Evolutionary conservation across 1,284 basidiomycete species (phyloP), one percentile per base, ranked within the genome.

Genomic region (Boletellus sp.): DNA sequence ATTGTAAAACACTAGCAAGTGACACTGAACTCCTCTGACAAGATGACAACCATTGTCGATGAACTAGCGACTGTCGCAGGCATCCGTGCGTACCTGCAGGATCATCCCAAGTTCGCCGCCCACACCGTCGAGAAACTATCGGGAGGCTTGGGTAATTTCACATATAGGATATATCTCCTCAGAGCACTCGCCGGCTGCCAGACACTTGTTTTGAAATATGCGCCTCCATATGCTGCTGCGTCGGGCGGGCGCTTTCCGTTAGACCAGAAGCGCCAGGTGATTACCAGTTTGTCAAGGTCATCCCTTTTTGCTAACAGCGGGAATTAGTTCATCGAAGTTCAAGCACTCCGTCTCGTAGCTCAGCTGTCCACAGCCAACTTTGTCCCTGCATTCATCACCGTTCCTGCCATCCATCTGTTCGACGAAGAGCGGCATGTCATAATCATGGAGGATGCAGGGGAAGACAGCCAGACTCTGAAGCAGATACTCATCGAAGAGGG

Each of bases 401-500:
- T 79, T 1, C 83, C 84, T 1, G 59, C 53, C 10, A 68, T 86
- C 10, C 68, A 77, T 56, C 64, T 71, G 33, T 77, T 78, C 59
- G 84, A 86, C 58, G 64, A 74, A 19, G 63, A 66, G 18, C 71
- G 63, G 10, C 69, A 78, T 53, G 74, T 76, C 7, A 72, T 85
- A 32, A 74, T 86, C 60, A 83, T 85, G 75, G 78, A 82, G 36
- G 84, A 86, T 53, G 74, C 72, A 47, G 84, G 84, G 4, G 62
- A 59, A 28, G 57, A 60, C 8, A 58, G 67, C 16, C 54, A 61
- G 21, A 75, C 72, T 3, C 67, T 86, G 52, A 85, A 85, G 62
- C 64, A 74, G 8, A 68, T 78, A 30, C 66, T 84, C 60, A 65
- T 74, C 30, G 64, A 70, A 24, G 68, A 71, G 19, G 61, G 61